Evolutionary conservation across 2,329 filamentous ascomycete species (phyloP).

Genomic region (Pseudopyricularia javanii): DNA sequence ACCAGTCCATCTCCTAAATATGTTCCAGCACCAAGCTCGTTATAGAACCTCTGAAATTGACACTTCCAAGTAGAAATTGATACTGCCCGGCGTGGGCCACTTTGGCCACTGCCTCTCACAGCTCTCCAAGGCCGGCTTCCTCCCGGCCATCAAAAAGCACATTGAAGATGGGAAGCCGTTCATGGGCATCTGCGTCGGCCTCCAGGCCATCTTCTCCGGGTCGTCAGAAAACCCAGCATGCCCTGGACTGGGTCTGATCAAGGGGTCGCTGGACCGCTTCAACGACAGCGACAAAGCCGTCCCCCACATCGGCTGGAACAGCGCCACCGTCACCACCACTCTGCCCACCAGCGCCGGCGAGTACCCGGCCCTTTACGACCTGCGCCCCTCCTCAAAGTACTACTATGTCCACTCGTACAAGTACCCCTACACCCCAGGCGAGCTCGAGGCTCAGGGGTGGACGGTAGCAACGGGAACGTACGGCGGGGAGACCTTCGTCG

Average conservation of each 20-base stretch:
- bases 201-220: conserved; percentile 80
- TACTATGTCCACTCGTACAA: conserved; percentile 98
- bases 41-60: neutral
- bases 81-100: conserved; percentile 91
- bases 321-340: conserved; percentile 48
- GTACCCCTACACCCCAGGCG: conserved; percentile 58
- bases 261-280: conserved; percentile 62
- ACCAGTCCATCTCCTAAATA: neutral
- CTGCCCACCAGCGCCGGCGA: conserved; percentile 6
- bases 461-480: conserved; percentile 83
- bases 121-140: conserved; percentile 68
- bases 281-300: conserved; percentile 70
- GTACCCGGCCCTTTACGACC: conserved; percentile 55
- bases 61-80: conserved; percentile 50
- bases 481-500: conserved; percentile 79
- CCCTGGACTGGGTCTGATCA: conserved; percentile 64
- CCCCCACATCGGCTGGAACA: conserved; percentile 99
- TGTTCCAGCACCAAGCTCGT: neutral
- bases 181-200: conserved; percentile 91
- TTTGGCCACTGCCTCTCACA: conserved; percentile 92
- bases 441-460: conserved; percentile 76
- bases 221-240: conserved; percentile 67
- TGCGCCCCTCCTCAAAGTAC: conserved; percentile 78
- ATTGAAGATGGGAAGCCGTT: conserved; percentile 90
- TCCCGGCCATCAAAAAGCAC: conserved; percentile 70